Conservation (phyloP, 495 filamentous ascomycete species). For the Xanthoparmelia taractica region DNA sequence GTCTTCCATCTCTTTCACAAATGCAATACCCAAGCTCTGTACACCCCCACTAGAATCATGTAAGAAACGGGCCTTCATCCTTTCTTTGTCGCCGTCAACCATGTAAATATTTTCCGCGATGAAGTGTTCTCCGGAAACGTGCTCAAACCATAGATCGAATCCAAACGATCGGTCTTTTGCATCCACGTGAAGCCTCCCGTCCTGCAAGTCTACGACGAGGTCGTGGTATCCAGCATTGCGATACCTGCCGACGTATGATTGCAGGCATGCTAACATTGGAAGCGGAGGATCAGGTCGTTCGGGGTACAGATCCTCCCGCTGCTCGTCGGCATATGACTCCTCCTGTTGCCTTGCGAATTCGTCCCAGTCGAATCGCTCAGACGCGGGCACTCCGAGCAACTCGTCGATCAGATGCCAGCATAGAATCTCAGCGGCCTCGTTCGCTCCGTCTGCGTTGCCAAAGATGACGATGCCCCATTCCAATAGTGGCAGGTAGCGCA, state of each 20-base stretch:
- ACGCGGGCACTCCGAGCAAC: conserved; percentile 28
- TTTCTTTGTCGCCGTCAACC: conserved; percentile 32
- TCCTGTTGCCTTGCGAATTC: too few relatives aligned
- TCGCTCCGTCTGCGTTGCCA: conserved; percentile 37
- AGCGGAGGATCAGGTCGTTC: conserved; percentile 6
- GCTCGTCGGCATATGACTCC: not conserved
- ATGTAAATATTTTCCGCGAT: too few relatives aligned
- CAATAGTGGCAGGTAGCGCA: conserved; percentile 40
- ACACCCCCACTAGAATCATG: too few relatives aligned
- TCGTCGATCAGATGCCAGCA: conserved; percentile 38
- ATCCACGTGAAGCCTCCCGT: too few relatives aligned
- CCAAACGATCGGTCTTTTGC: too few relatives aligned
- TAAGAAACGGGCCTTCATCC: too few relatives aligned
- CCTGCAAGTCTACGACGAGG: too few relatives aligned
- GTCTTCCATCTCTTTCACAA: conserved; percentile 29
- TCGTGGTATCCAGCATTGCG: too few relatives aligned
- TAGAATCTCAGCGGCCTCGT: conserved; percentile 22
- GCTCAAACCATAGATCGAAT: too few relatives aligned
- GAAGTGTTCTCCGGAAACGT: not conserved
- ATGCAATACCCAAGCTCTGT: conserved; percentile 28
- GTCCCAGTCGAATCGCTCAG: conserved; percentile 24
- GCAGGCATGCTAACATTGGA: too few relatives aligned
- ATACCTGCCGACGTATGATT: too few relatives aligned
- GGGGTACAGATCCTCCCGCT: not conserved
- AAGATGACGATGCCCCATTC: conserved; percentile 41